phyloP scores from a whole-genome alignment of 2,329 filamentous ascomycete genomes.

The Cryoendolithus antarcticus region DNA sequence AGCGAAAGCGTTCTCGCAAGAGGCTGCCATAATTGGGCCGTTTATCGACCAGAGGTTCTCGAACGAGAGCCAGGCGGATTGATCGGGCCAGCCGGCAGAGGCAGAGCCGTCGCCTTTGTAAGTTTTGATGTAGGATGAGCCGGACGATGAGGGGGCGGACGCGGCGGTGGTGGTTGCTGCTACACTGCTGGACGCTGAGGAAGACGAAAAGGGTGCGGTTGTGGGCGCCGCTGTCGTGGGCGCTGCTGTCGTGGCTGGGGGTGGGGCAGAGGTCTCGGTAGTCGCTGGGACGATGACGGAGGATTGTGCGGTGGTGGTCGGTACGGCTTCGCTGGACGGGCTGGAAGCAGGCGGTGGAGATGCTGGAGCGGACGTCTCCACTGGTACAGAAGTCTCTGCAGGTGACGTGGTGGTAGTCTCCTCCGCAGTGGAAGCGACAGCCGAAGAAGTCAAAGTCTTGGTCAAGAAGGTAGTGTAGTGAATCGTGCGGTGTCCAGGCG shows the following conservation, averaged over 20 bases:
- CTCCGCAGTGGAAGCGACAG: too few species aligned
- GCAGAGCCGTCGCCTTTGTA: conserved; percentile 12
- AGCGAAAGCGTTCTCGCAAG: conserved; percentile 26
- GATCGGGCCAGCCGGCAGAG: conserved; percentile 14
- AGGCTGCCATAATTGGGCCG: conserved; percentile 22
- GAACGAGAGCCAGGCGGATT: conserved; percentile 14
- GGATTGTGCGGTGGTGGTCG: too few species aligned
- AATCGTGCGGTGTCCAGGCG: too few species aligned
- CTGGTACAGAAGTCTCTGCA: too few species aligned
- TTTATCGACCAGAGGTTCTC: conserved; percentile 24
- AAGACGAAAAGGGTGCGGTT: conserved; percentile 1
- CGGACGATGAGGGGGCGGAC: conserved; percentile 1
- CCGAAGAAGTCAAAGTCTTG: too few species aligned
- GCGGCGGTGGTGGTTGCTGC: not conserved
- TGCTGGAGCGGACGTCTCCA: too few species aligned
- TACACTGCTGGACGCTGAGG: not conserved
- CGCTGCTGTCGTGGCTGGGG: not conserved
- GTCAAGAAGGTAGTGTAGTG: too few species aligned
- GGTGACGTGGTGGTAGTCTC: too few species aligned
- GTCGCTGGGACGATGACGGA: not conserved
- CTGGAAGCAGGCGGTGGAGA: too few species aligned
- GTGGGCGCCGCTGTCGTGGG: not conserved
- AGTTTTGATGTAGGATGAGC: conserved; percentile 4
- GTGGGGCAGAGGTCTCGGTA: not conserved
- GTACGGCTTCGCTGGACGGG: too few species aligned